phyloP scores from a whole-genome alignment of 2,329 filamentous ascomycete species.

The Penicillium sp. region DNA sequence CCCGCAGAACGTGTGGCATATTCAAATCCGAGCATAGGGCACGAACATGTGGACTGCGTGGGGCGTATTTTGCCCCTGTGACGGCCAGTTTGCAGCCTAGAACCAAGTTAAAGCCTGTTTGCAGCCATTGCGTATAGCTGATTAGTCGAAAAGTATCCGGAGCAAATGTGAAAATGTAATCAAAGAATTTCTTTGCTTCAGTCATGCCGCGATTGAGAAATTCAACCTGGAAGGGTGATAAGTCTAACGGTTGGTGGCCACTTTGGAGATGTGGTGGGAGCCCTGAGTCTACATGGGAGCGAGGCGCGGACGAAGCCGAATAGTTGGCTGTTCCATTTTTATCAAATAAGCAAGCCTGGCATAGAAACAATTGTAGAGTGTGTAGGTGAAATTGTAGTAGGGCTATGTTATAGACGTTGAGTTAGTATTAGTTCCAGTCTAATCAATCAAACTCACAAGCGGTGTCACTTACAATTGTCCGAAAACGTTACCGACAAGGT shows the following conservation, averaged over 20 bases:
- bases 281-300: neutral
- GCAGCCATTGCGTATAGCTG: slow-evolving; percentile 1
- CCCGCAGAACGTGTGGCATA: neutral
- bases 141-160: neutral
- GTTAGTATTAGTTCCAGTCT: neutral
- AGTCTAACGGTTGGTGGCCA: neutral
- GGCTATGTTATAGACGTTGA: neutral
- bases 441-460: neutral
- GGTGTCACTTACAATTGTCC: neutral
- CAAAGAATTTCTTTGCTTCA: slow-evolving; percentile 1
- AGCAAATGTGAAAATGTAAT: neutral
- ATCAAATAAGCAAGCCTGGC: slow-evolving; percentile 5
- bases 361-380: slow-evolving; percentile 3
- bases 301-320: neutral
- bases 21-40: neutral
- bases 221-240: neutral
- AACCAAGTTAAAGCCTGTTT: slow-evolving; percentile 4
- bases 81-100: slow-evolving; percentile 5
- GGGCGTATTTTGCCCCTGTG: neutral
- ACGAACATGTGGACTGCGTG: neutral
- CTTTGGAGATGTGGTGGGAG: neutral
- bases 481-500: neutral
- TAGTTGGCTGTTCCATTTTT: slow-evolving; percentile 1
- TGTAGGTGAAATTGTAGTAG: neutral
- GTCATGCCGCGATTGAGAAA: neutral